phyloP scores from a whole-genome alignment of 345 rosid genomes.

The Aurinia saxatilis region DNA sequence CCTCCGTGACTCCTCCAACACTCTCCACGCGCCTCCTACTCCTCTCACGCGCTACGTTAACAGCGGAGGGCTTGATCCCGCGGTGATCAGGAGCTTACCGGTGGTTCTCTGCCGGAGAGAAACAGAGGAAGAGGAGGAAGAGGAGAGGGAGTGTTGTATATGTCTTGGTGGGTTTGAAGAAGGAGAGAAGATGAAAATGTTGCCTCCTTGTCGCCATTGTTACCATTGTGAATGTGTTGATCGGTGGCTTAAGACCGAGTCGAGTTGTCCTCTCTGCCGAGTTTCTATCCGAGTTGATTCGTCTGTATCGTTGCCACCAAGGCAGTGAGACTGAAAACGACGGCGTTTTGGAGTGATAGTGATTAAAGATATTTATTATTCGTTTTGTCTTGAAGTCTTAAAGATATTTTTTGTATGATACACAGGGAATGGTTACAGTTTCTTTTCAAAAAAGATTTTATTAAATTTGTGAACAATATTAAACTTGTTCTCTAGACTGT shows the following conservation, averaged over 20 bases:
- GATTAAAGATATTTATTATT: slow-evolving; percentile 15
- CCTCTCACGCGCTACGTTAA: neutral
- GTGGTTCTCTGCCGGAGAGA: slow-evolving; percentile 17
- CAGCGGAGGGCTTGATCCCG: slow-evolving; percentile 22
- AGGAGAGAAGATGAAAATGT: slow-evolving; percentile 62
- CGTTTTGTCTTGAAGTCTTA: neutral
- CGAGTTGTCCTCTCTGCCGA: slow-evolving; percentile 76
- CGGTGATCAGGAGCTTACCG: slow-evolving; percentile 10
- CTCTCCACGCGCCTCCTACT: neutral
- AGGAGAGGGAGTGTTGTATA: slow-evolving; percentile 51
- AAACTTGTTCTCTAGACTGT: neutral
- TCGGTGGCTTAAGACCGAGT: slow-evolving; percentile 50
- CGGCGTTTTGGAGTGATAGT: slow-evolving; percentile 7
- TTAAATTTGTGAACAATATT: neutral
- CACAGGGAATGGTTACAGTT: slow-evolving; percentile 8
- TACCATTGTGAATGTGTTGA: slow-evolving; percentile 71
- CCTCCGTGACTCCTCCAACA: neutral
- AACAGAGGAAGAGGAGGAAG: neutral
- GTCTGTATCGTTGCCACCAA: neutral
- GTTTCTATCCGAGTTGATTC: slow-evolving; percentile 30
- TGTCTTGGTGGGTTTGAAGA: slow-evolving; percentile 61
- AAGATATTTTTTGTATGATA: neutral
- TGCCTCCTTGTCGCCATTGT: slow-evolving; percentile 54
- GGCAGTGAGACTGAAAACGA: neutral
- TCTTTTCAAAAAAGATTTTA: neutral